Percentiles rank a stretch among this genome's conserved stretches.
Evolutionary conservation across 768 basidiomycete species (phyloP).

Genomic region (Russula griseocarnosa): DNA sequence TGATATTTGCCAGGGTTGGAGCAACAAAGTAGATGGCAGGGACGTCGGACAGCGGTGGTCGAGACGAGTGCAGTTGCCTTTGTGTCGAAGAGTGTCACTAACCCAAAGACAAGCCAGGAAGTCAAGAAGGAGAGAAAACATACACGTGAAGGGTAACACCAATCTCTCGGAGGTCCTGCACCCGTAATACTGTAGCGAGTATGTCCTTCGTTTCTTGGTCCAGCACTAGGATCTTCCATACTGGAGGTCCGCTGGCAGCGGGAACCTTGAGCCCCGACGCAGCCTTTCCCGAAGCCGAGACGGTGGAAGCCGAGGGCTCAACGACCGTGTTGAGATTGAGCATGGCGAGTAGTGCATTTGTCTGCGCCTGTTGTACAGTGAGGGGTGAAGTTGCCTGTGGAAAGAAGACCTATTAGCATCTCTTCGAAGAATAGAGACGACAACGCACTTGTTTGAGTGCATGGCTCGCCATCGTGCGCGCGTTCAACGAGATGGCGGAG

Average conservation of each 20-base stretch:
- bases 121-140: conserved; percentile 36
- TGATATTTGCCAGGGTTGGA: conserved; percentile 81
- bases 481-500: background rate
- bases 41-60: conserved; percentile 90
- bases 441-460: conserved; percentile 43
- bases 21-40: conserved; percentile 97
- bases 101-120: background rate
- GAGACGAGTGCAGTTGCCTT: conserved; percentile 80
- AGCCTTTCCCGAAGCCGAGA: conserved; percentile 38
- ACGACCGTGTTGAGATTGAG: conserved; percentile 77
- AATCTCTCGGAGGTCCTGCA: conserved; percentile 93
- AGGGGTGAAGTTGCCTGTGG: conserved; percentile 40
- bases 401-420: background rate
- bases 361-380: conserved; percentile 87
- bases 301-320: conserved; percentile 36
- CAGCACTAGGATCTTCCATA: conserved; percentile 95
- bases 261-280: conserved; percentile 48
- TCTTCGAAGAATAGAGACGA: background rate
- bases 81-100: conserved; percentile 35
- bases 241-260: conserved; percentile 60
- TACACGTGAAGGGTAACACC: conserved; percentile 98
- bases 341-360: conserved; percentile 74
- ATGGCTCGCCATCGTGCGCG: conserved; percentile 41
- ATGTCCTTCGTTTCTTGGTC: conserved; percentile 97
- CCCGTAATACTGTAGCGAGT: conserved; percentile 88